Evolutionary conservation across 208 protist species (phyloP), one percentile per base, ranked within the genome.

Genomic region (Acanthamoeba culbertsoni): DNA sequence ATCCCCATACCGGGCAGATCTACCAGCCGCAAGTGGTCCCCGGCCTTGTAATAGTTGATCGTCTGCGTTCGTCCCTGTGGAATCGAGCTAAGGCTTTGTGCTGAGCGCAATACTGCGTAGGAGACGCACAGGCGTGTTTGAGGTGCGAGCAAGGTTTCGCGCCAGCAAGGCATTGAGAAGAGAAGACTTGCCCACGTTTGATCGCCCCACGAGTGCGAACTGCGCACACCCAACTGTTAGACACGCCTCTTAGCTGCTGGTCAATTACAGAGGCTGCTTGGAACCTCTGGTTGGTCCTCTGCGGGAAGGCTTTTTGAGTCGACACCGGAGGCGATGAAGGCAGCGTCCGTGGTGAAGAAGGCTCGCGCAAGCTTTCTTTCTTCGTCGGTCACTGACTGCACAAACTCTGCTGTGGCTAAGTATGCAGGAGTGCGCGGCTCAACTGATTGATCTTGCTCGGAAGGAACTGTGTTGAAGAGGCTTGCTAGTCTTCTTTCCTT

Each of bases 1-100:
- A 10, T 71, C n/a, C 10, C 2, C 8, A 40, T 79, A 48, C 68
- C 68, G 3, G 86, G 86, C 40, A 92, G 57, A 40, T 92, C 86
- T 8, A 92, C 86, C 59, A 92, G 35, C 37, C 40, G n/a, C 18
- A 92, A 16, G 3, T 33, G 12, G 6, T 73, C 33, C 31, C 86
- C 86, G 14, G 62, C 62, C n/a, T 73, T 31, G 62, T 55, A 92
- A 26, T 43, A 92, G 86, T 92, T 92, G 86, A 92, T 92, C n/a
- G 86, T 92, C 53, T 92, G 86, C 33, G 86, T 92, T 12, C 86
- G 86, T 77, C 86, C 86, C 86, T 92, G 46, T 16, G 33, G 8
- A 18, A 18, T 43, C 35, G 20, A 90, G 18, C 14, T 7, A 43
- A 4, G 59, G 1, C 1, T 23, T 14, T 48, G 14, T 2, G 31